Evolutionary conservation across 352 stramenopile genomes (phyloP).

Genomic region (Phytopythium cucurbitacearum): DNA sequence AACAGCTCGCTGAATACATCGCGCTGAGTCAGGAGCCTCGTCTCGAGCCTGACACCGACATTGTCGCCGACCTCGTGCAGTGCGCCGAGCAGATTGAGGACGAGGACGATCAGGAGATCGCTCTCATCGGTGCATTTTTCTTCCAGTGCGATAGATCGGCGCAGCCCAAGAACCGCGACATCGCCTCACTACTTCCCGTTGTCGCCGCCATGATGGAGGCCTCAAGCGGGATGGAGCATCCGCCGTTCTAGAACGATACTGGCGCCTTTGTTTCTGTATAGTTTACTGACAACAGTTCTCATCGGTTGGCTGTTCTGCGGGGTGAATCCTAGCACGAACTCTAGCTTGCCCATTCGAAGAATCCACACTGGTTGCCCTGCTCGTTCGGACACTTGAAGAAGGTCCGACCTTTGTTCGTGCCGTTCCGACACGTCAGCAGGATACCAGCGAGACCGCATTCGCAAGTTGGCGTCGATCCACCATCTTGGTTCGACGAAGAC

Average conservation of each 20-base stretch:
- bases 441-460: constrained; percentile 35
- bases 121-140: constrained; percentile 59
- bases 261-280: too few species aligned
- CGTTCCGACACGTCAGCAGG: constrained; percentile 64
- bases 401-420: constrained; percentile 85
- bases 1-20: constrained; percentile 64
- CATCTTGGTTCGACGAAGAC: neutral
- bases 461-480: constrained; percentile 20
- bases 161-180: constrained; percentile 12
- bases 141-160: constrained; percentile 36
- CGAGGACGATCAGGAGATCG: constrained; percentile 46
- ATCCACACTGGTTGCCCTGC: constrained; percentile 81
- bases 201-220: constrained; percentile 58
- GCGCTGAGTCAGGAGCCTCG: constrained; percentile 37
- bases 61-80: constrained; percentile 48
- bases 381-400: constrained; percentile 92
- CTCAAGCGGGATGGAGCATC: constrained; percentile 23
- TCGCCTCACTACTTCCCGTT: constrained; percentile 44
- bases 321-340: neutral
- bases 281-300: neutral
- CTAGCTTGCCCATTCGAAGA: constrained; percentile 90
- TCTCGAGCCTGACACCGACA: constrained; percentile 20
- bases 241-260: constrained; percentile 10
- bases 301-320: neutral
- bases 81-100: constrained; percentile 39